phyloP scores from a whole-genome alignment of 495 filamentous ascomycete genomes.

The Aspergillus ellipticus region DNA sequence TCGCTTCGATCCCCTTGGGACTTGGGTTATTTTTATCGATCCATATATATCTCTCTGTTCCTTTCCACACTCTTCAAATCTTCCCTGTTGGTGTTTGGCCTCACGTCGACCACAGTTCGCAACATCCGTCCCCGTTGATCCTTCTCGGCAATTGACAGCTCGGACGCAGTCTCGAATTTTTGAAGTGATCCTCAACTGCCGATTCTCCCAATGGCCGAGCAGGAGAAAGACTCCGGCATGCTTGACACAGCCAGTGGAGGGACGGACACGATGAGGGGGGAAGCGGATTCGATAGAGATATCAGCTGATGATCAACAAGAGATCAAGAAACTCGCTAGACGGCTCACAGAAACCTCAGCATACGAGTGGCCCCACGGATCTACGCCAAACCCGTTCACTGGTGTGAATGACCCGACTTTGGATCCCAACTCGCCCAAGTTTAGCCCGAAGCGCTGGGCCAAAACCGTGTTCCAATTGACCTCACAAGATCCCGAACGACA shows the following conservation, averaged over 20 bases:
- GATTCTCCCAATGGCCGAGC: not conserved
- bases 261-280: not conserved
- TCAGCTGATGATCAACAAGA: not conserved
- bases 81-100: too few species aligned
- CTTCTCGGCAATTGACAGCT: too few species aligned
- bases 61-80: too few species aligned
- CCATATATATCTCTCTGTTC: too few species aligned
- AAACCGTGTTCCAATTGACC: constrained; percentile 15
- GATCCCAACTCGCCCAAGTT: constrained; percentile 7
- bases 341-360: not conserved
- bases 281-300: not conserved
- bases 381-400: constrained; percentile 2
- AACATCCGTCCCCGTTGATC: too few species aligned
- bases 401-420: not conserved
- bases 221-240: not conserved
- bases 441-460: not conserved
- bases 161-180: too few species aligned
- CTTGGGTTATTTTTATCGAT: too few species aligned
- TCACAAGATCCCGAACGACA: constrained; percentile 33
- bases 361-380: not conserved
- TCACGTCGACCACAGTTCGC: too few species aligned
- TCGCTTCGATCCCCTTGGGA: too few species aligned
- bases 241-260: not conserved
- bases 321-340: not conserved
- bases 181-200: not conserved